A percentile compares a stretch with the other conserved stretches of the same genome.
These are phyloP conservation scores for Hibiscus syriacus DNA, from an alignment of 345 rosid species.

Conservation along the genomic window DNA sequence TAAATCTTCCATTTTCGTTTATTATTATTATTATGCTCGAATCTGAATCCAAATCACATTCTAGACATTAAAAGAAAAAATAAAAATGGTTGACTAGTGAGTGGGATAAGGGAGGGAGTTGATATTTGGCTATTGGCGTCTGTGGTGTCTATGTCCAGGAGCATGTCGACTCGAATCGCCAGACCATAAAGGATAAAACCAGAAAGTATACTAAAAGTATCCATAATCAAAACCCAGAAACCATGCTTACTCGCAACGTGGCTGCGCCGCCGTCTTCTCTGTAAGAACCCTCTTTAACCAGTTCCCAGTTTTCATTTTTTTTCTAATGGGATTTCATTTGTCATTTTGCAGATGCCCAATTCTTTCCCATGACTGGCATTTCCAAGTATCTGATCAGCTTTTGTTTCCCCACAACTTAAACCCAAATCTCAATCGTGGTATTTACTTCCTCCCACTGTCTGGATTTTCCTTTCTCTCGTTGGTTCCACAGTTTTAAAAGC, in stretches of 20 bases:
- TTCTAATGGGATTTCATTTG: background rate
- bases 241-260: background rate
- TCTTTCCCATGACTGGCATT: constrained; percentile 13
- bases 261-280: constrained; percentile 8
- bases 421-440: constrained; percentile 16
- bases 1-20: too few relatives aligned
- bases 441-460: background rate
- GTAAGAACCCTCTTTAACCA: background rate
- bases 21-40: too few relatives aligned
- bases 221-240: background rate
- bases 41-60: too few relatives aligned
- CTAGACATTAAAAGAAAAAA: too few relatives aligned
- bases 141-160: background rate
- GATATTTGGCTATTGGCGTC: too few relatives aligned
- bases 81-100: too few relatives aligned
- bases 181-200: background rate
- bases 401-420: constrained; percentile 8
- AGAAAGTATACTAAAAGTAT: background rate
- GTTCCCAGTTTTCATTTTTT: background rate
- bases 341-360: constrained; percentile 24
- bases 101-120: too few relatives aligned
- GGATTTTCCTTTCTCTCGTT: background rate
- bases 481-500: background rate
- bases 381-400: constrained; percentile 14
- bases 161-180: background rate